Conservation (phyloP, 306 rosid species). For the Dryas drummondii region DNA sequence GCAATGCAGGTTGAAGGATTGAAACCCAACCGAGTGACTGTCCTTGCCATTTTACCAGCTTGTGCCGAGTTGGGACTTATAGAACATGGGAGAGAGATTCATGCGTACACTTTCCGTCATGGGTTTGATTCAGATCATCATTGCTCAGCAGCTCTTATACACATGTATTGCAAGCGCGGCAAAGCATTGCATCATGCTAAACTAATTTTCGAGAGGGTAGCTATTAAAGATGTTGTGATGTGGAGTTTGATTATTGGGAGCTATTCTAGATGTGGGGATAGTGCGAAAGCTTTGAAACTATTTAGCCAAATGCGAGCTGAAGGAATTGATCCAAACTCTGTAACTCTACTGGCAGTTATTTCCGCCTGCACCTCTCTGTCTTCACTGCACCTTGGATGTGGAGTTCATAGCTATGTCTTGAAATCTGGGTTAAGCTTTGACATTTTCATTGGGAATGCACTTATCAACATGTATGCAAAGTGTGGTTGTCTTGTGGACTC, state of each 20-base stretch:
- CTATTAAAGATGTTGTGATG: constrained; percentile 56
- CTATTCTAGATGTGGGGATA: constrained; percentile 47
- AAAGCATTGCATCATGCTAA: constrained; percentile 42
- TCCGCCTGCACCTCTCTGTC: constrained; percentile 54
- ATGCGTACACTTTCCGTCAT: constrained; percentile 48
- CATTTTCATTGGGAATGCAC: constrained; percentile 54
- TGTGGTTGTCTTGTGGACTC: constrained; percentile 52
- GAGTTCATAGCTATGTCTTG: constrained; percentile 45
- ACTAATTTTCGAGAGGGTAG: constrained; percentile 43
- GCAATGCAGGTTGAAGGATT: constrained; percentile 55
- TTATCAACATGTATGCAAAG: constrained; percentile 68
- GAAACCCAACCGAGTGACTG: constrained; percentile 57
- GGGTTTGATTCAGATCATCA: constrained; percentile 46
- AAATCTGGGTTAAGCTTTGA: constrained; percentile 44
- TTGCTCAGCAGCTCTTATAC: constrained; percentile 57
- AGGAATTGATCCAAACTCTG: constrained; percentile 53
- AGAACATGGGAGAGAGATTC: constrained; percentile 57
- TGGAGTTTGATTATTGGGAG: constrained; percentile 64
- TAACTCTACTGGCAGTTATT: constrained; percentile 53
- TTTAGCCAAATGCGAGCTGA: constrained; percentile 49
- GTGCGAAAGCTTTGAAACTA: constrained; percentile 46
- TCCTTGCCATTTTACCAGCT: constrained; percentile 48
- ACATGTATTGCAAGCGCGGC: constrained; percentile 47
- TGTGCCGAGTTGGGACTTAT: constrained; percentile 43
- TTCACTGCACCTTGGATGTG: constrained; percentile 42